phyloP scores from a whole-genome alignment of 2,329 filamentous ascomycete genomes.

The Claviceps monticola region DNA sequence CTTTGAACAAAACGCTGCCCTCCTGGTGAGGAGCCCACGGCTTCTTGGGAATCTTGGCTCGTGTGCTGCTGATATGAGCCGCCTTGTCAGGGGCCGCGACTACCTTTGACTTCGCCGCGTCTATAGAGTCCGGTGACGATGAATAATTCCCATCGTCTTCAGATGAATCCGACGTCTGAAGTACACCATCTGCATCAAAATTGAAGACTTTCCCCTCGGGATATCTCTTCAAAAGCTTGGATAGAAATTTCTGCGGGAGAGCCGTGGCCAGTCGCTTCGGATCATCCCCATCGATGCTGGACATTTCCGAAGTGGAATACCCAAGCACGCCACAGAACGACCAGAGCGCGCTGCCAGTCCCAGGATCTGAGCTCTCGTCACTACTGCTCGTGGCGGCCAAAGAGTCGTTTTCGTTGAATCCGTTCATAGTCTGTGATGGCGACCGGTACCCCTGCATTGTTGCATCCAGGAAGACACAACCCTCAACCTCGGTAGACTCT shows the following conservation, averaged over 20 bases:
- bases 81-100: background rate
- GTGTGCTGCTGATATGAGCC: background rate
- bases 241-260: slow-evolving; percentile 26
- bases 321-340: slow-evolving; percentile 21
- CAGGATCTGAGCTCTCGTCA: slow-evolving; percentile 7
- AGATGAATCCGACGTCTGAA: slow-evolving; percentile 18
- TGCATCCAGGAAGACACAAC: slow-evolving; percentile 19
- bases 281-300: slow-evolving; percentile 15
- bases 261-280: slow-evolving; percentile 1
- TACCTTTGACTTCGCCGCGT: background rate
- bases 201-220: slow-evolving; percentile 33
- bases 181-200: slow-evolving; percentile 24
- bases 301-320: slow-evolving; percentile 21
- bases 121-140: background rate
- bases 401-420: slow-evolving; percentile 3
- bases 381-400: slow-evolving; percentile 9
- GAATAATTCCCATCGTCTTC: slow-evolving; percentile 9
- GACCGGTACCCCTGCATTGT: background rate
- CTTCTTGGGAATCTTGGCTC: background rate
- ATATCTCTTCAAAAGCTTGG: slow-evolving; percentile 27
- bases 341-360: background rate
- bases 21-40: slow-evolving; percentile 8
- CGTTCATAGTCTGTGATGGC: background rate
- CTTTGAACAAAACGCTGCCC: slow-evolving; percentile 15
- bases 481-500: slow-evolving; percentile 26